Conservation (phyloP, 768 basidiomycete genomes). For the Kwoniella dejecticola region DNA sequence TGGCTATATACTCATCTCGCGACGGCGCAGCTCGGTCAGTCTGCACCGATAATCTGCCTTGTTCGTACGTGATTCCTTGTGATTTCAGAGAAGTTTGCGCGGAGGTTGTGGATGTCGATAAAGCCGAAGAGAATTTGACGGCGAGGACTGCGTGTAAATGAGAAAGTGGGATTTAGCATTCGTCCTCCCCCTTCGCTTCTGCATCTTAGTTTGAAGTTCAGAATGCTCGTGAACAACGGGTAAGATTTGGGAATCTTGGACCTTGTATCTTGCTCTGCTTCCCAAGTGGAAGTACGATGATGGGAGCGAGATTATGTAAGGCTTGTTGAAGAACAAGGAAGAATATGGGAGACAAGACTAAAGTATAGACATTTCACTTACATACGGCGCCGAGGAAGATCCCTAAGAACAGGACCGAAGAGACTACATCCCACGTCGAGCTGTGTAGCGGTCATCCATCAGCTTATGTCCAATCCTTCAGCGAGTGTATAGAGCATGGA, state of each 20-base stretch:
- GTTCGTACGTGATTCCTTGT: conserved; percentile 32
- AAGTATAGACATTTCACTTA: conserved; percentile 33
- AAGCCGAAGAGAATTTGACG: conserved; percentile 18
- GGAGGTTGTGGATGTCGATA: conserved; percentile 24
- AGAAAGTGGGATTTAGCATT: neutral
- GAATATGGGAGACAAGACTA: no score
- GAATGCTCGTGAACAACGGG: no score
- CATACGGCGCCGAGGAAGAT: conserved; percentile 46
- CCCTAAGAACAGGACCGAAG: conserved; percentile 33
- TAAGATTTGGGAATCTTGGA: no score
- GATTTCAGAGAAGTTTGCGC: conserved; percentile 23
- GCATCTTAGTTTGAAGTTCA: no score
- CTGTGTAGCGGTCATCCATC: no score
- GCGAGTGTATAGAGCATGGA: no score
- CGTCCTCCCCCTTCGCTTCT: no score
- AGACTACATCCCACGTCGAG: conserved; percentile 40
- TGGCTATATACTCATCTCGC: conserved; percentile 43
- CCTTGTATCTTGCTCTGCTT: no score
- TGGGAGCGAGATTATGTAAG: neutral
- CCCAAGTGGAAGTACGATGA: neutral
- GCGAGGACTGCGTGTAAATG: conserved; percentile 16
- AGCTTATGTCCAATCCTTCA: no score
- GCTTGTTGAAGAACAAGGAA: no score
- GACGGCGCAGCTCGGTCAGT: conserved; percentile 40
- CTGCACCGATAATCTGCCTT: conserved; percentile 30